Evolutionary conservation across 2,329 filamentous ascomycete species (phyloP).

Genomic region (Verticillium tricorpus): DNA sequence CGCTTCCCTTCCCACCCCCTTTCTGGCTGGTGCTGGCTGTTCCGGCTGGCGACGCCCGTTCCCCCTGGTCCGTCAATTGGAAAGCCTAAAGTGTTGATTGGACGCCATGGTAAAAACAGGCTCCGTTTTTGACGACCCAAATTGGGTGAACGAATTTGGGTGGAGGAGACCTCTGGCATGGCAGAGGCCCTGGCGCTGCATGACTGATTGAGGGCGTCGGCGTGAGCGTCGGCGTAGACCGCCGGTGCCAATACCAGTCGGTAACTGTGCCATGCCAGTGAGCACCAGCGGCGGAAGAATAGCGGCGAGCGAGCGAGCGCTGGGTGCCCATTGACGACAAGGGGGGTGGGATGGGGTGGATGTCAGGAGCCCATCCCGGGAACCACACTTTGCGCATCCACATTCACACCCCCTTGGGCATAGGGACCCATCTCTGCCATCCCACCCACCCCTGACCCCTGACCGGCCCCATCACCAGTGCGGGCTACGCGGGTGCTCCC

Average conservation of each 20-base stretch:
- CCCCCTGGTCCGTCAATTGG: neutral
- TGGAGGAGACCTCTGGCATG: too few relatives aligned
- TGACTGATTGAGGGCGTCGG: neutral
- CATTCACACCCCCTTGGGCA: neutral
- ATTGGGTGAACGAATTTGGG: neutral
- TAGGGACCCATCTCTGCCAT: neutral
- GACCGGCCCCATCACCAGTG: neutral
- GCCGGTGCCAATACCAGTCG: neutral
- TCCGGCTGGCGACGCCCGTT: neutral
- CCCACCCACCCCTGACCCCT: neutral
- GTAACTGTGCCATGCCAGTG: neutral
- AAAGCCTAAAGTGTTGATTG: neutral
- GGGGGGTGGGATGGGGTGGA: neutral
- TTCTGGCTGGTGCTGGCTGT: neutral
- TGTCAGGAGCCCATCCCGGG: neutral
- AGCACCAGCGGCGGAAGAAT: neutral
- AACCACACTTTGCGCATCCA: neutral
- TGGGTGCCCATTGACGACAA: neutral
- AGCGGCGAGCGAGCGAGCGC: neutral
- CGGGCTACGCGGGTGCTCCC: slow-evolving; percentile 9
- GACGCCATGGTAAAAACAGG: neutral
- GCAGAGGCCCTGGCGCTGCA: neutral
- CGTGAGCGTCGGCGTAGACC: neutral
- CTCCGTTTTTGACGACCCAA: neutral
- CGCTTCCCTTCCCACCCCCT: neutral